These are phyloP conservation scores for Gossypium stocksii DNA, from an alignment of 345 rosid genomes.

Conservation along the genomic window DNA sequence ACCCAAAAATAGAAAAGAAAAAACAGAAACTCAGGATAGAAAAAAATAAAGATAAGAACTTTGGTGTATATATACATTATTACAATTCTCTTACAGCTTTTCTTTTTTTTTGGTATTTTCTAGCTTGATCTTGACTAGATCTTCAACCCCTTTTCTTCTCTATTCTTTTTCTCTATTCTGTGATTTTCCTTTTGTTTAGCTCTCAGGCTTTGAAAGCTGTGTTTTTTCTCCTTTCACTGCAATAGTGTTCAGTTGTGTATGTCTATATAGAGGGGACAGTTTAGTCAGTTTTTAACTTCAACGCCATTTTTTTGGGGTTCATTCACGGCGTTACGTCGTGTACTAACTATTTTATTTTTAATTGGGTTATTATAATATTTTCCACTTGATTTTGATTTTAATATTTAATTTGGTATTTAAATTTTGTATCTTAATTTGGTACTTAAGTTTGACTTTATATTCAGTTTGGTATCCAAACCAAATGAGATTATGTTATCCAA, in stretches of 20 bases:
- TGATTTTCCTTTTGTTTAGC: conserved; percentile 30
- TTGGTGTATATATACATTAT: conserved; percentile 4
- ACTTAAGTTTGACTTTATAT: no score
- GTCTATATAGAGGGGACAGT: conserved; percentile 10
- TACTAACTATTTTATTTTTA: no score
- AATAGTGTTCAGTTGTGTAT: conserved; percentile 14
- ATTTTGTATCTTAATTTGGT: no score
- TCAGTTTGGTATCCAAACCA: no score
- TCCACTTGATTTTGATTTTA: no score
- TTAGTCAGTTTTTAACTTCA: conserved; percentile 27
- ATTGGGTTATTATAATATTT: no score
- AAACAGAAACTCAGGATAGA: neutral
- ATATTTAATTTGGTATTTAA: no score
- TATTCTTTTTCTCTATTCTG: neutral
- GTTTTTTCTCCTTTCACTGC: conserved; percentile 12
- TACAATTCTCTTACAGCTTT: conserved; percentile 22
- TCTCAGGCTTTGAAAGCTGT: conserved; percentile 15
- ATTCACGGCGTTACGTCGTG: conserved; percentile 4
- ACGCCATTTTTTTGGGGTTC: conserved; percentile 5
- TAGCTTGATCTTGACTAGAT: conserved; percentile 49
- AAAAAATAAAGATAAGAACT: conserved; percentile 16
- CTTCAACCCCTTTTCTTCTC: conserved; percentile 25
- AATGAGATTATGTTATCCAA: no score
- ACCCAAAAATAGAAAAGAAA: neutral
- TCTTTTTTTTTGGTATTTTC: neutral